Evolutionary conservation across 176 grass and related monocot genomes (phyloP).

Genomic region (Thalia dealbata): DNA sequence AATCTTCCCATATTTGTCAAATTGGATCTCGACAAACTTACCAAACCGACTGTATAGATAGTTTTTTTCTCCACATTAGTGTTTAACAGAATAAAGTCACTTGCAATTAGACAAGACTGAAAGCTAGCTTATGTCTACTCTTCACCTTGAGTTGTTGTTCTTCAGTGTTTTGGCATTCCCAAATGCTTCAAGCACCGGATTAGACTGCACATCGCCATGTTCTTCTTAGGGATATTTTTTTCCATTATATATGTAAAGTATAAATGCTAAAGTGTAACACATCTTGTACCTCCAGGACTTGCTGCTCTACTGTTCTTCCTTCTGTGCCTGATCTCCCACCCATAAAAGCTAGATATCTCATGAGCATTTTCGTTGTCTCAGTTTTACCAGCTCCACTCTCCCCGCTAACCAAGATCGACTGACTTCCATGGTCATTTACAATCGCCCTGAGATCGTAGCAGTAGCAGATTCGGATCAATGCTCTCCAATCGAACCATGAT

Average conservation of each 20-base stretch:
- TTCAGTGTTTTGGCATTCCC: constrained; percentile 93
- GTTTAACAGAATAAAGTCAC: not conserved
- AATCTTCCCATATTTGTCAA: constrained; percentile 84
- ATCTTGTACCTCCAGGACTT: constrained; percentile 70
- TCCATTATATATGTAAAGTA: not conserved
- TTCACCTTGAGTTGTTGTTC: constrained; percentile 94
- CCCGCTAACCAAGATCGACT: constrained; percentile 85
- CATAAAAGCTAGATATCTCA: constrained; percentile 94
- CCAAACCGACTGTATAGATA: constrained; percentile 65
- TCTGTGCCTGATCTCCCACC: constrained; percentile 75
- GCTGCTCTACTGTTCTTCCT: constrained; percentile 89
- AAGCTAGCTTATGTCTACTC: not conserved
- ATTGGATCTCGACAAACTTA: constrained; percentile 98
- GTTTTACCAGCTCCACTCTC: constrained; percentile 96
- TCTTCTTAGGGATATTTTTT: not conserved
- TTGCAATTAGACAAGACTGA: constrained; percentile 9
- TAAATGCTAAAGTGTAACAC: not conserved
- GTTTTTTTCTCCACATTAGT: not conserved
- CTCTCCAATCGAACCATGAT: not conserved
- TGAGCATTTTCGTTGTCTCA: constrained; percentile 95
- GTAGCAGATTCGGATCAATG: not conserved
- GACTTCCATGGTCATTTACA: constrained; percentile 80
- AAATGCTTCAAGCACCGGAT: constrained; percentile 95
- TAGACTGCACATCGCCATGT: constrained; percentile 37
- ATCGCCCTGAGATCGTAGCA: constrained; percentile 37